A percentile compares a stretch with the other conserved stretches of the same genome.
These are phyloP conservation scores for Lepiota subincarnata DNA, from an alignment of 768 basidiomycete genomes.

Conservation along the genomic window DNA sequence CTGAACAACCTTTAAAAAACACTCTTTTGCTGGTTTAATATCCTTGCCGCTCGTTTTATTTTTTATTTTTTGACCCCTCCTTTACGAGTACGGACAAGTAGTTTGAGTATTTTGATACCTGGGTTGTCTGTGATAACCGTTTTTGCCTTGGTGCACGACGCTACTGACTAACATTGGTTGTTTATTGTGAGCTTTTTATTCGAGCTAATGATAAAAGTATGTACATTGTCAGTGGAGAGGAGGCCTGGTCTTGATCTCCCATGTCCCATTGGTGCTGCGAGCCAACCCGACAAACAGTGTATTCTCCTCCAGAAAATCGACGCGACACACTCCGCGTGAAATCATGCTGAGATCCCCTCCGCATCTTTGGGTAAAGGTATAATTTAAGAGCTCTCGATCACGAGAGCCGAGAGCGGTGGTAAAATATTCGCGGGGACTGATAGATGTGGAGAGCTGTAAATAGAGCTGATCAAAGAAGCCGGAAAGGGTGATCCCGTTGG, in stretches of 20 bases:
- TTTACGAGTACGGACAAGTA: no score
- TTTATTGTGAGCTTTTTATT: no score
- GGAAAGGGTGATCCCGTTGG: conserved; percentile 11
- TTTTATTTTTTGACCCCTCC: no score
- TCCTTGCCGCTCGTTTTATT: no score
- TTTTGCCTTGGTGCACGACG: no score
- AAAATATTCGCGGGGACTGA: conserved; percentile 11
- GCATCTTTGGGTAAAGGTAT: neutral
- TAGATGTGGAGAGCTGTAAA: conserved; percentile 3
- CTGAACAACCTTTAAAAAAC: no score
- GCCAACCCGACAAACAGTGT: neutral
- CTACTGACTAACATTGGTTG: no score
- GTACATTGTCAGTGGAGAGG: no score
- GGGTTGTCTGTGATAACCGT: no score
- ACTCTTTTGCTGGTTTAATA: no score
- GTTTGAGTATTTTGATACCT: no score
- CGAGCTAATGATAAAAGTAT: no score
- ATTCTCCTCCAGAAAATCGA: neutral
- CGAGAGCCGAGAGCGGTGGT: neutral
- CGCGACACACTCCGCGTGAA: neutral
- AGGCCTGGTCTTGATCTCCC: neutral
- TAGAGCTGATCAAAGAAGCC: conserved; percentile 13
- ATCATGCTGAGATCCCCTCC: neutral
- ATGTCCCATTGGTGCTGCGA: neutral
- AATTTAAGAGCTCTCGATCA: neutral